phyloP scores from a whole-genome alignment of 345 rosid species.

The Salix caprea region DNA sequence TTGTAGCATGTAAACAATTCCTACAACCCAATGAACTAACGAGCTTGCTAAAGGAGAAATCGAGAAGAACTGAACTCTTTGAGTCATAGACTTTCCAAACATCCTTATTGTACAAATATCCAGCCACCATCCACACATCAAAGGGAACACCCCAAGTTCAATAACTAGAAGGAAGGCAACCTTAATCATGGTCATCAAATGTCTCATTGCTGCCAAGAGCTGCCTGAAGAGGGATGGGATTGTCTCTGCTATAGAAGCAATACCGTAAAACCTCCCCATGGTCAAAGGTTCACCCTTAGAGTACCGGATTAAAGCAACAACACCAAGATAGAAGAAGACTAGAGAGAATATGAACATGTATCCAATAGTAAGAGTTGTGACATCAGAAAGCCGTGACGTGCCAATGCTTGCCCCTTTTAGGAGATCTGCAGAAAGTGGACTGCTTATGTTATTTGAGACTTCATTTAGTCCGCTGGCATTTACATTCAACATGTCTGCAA shows the following conservation, averaged over 20 bases:
- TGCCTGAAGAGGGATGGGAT: slow-evolving; percentile 90
- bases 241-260: slow-evolving; percentile 77
- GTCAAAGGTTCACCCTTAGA: slow-evolving; percentile 94
- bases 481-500: slow-evolving; percentile 54
- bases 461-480: slow-evolving; percentile 58
- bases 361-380: slow-evolving; percentile 90
- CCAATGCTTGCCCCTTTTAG: slow-evolving; percentile 58
- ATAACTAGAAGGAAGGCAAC: slow-evolving; percentile 97
- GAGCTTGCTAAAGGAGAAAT: slow-evolving; percentile 93
- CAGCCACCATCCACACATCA: slow-evolving; percentile 99
- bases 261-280: slow-evolving; percentile 73
- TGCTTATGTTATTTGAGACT: slow-evolving; percentile 46
- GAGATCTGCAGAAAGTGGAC: slow-evolving; percentile 53
- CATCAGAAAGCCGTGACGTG: slow-evolving; percentile 85
- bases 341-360: slow-evolving; percentile 70
- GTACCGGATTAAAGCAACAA: slow-evolving; percentile 78
- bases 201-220: slow-evolving; percentile 95
- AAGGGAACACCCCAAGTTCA: slow-evolving; percentile 97
- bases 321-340: slow-evolving; percentile 74
- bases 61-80: slow-evolving; percentile 75
- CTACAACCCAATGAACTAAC: slow-evolving; percentile 94
- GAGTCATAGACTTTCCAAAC: slow-evolving; percentile 94
- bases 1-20: slow-evolving; percentile 91
- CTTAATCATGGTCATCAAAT: slow-evolving; percentile 98
- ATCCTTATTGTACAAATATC: slow-evolving; percentile 92